Base-by-base conservation (phyloP, 805 yeast genomes). In the Huiozyma naganishii region DNA sequence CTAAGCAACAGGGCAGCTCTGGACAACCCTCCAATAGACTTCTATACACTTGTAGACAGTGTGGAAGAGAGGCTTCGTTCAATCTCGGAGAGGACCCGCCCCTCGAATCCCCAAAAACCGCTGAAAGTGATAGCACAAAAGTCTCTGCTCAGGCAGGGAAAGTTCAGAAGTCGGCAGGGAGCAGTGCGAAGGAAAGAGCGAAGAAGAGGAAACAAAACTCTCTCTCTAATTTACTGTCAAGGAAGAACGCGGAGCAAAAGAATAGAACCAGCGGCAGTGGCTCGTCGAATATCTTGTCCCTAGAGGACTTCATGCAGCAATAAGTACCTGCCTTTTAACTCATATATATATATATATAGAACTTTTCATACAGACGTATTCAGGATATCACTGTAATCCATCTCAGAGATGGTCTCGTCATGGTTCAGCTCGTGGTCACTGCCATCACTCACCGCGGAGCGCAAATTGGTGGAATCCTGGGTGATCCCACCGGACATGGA, bases 281-380 rank as follows among this genome's bases (percentile, higher is more conserved):
- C 9, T 11, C 23, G 17, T 23, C 13, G 9, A 29, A 36, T 32
- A 52, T 73, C 0, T 58, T 77, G 28, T 70, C 71, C 50, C 58
- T 77, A 34, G 72, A 71, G 62, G 77, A 72, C 43, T 74, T 76
- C 50, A 68, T 76, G 74, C 64, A 59, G 41, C 46, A 45, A 11
- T 54, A 42, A 36, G 12, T 7, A 28, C 13, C 23, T 17, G 23
- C 23, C 23, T 17, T 17, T 17, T 17, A 17, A 17, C 4, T 17
- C 23, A 29, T 32, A 30, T 30, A 40, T 32, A 10, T 32, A 10
- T 41, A 12, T 32, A 29, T 32, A 39, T 12, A 39, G 23, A 11
- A 7, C 13, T 9, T 7, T 38, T n/a, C 29, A 39, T 29, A 43
- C 17, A 29, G 40, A 35, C 4, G 40, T 37, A 36, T 29, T 41